phyloP scores from a whole-genome alignment of 176 grass and related monocot species.

The Phyllostachys edulis region DNA sequence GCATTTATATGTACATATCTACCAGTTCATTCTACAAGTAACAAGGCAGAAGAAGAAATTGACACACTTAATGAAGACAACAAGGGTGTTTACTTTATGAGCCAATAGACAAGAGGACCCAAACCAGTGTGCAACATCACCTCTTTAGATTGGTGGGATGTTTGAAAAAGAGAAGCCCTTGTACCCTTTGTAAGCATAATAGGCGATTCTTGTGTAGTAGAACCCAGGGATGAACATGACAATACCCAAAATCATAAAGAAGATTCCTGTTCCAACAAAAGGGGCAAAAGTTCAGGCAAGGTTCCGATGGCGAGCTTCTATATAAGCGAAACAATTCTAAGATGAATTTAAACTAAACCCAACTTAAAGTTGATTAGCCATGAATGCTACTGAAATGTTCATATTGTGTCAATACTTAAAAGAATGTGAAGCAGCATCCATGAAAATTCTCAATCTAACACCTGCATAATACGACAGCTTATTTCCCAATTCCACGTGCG shows the following conservation, averaged over 20 bases:
- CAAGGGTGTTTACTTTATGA: conserved; percentile 14
- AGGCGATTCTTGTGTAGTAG: conserved; percentile 95
- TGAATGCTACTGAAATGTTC: neutral
- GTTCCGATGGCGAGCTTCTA: neutral
- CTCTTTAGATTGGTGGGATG: conserved; percentile 71
- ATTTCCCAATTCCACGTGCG: neutral
- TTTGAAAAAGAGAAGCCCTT: conserved; percentile 95
- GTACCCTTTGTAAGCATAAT: conserved; percentile 93
- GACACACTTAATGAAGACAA: neutral
- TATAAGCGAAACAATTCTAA: neutral
- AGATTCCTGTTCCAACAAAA: conserved; percentile 53
- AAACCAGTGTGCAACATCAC: neutral
- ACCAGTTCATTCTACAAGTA: conserved; percentile 16
- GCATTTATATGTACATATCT: conserved; percentile 54
- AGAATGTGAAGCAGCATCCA: neutral
- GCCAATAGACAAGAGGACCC: neutral
- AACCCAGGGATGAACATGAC: conserved; percentile 95
- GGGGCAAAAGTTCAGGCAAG: neutral
- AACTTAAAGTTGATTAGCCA: neutral
- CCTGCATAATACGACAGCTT: neutral
- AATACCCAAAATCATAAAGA: conserved; percentile 85
- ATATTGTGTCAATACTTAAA: neutral
- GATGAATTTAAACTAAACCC: neutral
- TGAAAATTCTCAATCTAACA: neutral
- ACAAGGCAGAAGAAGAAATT: neutral